Percentiles rank a stretch among this genome's conserved stretches.
Conservation (phyloP, 768 basidiomycete genomes). For the Rhodocollybia butyracea region DNA sequence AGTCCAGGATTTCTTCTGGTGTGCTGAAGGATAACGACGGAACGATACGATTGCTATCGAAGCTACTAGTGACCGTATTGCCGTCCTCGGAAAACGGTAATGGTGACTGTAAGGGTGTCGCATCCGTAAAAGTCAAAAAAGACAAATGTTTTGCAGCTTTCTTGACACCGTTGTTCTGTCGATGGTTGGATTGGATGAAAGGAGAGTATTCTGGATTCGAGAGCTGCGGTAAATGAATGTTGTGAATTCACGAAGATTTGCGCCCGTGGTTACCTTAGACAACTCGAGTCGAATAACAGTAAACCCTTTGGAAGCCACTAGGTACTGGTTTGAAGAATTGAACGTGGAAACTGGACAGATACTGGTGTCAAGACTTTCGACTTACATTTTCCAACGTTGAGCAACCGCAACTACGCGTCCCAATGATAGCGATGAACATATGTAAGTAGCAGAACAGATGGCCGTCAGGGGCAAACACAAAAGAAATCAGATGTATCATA, state of each 20-base stretch:
- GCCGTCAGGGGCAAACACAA: no score
- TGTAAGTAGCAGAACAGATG: no score
- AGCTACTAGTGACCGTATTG: conserved; percentile 3
- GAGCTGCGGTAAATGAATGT: background rate
- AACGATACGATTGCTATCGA: conserved; percentile 19
- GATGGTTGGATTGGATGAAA: background rate
- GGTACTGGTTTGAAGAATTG: no score
- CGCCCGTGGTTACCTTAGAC: background rate
- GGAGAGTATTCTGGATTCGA: no score
- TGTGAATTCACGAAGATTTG: background rate
- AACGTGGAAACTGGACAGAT: no score
- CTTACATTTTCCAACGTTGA: conserved; percentile 51
- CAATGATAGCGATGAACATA: conserved; percentile 72
- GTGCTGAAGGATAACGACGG: conserved; percentile 36
- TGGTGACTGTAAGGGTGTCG: conserved; percentile 20
- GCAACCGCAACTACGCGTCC: conserved; percentile 61
- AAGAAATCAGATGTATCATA: no score
- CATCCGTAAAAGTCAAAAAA: conserved; percentile 36
- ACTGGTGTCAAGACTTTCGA: no score
- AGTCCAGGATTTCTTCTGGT: conserved; percentile 55
- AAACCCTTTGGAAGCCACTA: conserved; percentile 58
- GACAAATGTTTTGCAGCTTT: conserved; percentile 30
- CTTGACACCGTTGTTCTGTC: background rate
- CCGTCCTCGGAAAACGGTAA: conserved; percentile 16
- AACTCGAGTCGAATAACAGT: conserved; percentile 38